Base-by-base conservation (phyloP, 148 eudicot species). In the Rhododendron simsii region DNA sequence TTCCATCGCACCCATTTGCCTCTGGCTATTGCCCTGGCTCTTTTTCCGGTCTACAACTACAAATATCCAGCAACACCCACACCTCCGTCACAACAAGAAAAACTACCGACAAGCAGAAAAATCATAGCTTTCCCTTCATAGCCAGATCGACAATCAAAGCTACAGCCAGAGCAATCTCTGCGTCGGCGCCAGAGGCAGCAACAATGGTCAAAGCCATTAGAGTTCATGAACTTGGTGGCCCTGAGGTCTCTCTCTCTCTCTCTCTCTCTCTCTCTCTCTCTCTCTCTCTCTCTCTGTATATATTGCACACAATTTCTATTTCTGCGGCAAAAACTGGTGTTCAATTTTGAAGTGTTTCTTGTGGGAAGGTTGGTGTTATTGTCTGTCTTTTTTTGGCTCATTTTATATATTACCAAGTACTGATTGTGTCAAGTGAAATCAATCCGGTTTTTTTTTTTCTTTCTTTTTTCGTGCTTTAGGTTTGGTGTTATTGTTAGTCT, bases 171-270 rank as follows among this genome's bases (percentile, higher is more conserved):
- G 83, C 90, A 4, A 18, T 71, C 71, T 86, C 89, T 33, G 28
- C 86, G 23, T 87, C 91, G 21, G 48, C 91, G 37, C 21, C 87
- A 63, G 86, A 81, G 74, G 74, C 88, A 4, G 71, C 88, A 37
- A 87, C 85, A 77, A 94, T 95, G 98, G 95, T 95, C 86, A 95
- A 95, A 91, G 95, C 95, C 21, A 91, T 94, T 47, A 92, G 94
- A 91, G 88, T 95, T 86, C 93, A 95, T 85, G 90, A 94, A 86
- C 86, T 86, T 81, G 98, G 98, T 77, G 96, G 95, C 81, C 94
- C 96, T 51, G 92, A 94, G 96, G 98, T 95, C 51, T 50, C 81
- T 85, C 48, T 45, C 48, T 45, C 48, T 45, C 48, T 45, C 10
- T 45, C 10, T 45, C 48, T 6, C 48, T 45, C 48, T 45, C 48